Conservation (phyloP, 169 alveolate genomes). For the Ichthyophthirius multifiliis region DNA sequence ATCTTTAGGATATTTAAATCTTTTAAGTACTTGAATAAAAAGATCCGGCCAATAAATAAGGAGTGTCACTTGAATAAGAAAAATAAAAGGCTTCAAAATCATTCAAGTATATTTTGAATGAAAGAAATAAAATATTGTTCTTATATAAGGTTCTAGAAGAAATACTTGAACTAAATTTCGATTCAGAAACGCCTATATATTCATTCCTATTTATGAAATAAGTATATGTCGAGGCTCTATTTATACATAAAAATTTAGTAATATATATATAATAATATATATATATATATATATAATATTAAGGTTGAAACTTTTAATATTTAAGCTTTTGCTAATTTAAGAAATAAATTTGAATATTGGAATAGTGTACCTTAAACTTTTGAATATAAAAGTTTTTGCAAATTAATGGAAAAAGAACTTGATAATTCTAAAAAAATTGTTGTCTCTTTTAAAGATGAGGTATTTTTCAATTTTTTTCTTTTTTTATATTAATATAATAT, state of each 20-base stretch:
- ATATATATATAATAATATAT: background rate
- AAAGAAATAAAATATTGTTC: slow-evolving; percentile 37
- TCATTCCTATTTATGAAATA: background rate
- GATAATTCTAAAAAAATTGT: background rate
- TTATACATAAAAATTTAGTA: slow-evolving; percentile 10
- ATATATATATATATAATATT: background rate
- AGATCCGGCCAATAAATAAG: slow-evolving; percentile 4
- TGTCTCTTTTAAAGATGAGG: background rate
- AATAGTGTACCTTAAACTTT: slow-evolving; percentile 7
- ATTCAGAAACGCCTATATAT: background rate
- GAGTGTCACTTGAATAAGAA: slow-evolving; percentile 3
- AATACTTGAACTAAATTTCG: slow-evolving; percentile 24
- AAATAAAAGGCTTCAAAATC: slow-evolving; percentile 37
- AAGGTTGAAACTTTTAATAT: slow-evolving; percentile 11
- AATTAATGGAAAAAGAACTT: background rate
- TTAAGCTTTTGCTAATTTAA: slow-evolving; percentile 8
- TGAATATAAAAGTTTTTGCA: slow-evolving; percentile 15
- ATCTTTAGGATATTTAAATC: background rate
- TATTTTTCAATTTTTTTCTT: too few relatives aligned
- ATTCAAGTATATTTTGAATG: slow-evolving; percentile 28
- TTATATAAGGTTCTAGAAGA: slow-evolving; percentile 32
- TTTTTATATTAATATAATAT: too few relatives aligned
- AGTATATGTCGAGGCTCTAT: slow-evolving; percentile 1
- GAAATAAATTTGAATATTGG: slow-evolving; percentile 13
- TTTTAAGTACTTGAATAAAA: background rate